Conservation (phyloP, 2,329 filamentous ascomycete genomes). For the Colletotrichum sp. region DNA sequence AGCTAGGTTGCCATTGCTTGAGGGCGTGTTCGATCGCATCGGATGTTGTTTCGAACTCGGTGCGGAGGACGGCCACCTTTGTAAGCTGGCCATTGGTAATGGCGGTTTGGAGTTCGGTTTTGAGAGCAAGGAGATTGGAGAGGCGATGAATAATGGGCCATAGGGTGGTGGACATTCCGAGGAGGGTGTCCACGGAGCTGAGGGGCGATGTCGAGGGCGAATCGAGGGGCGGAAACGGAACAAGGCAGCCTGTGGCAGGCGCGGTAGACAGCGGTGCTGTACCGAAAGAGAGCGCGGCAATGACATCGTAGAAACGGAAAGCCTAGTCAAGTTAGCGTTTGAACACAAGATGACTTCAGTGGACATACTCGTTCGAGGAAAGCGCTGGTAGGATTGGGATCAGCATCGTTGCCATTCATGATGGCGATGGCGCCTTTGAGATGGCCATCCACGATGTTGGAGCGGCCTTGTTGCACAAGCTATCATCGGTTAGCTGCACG, state of each 20-base stretch:
- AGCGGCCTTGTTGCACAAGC: slow-evolving; percentile 64
- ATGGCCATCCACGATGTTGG: slow-evolving; percentile 65
- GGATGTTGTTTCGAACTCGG: slow-evolving; percentile 55
- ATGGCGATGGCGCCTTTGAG: slow-evolving; percentile 66
- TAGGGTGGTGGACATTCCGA: slow-evolving; percentile 65
- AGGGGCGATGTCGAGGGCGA: slow-evolving; percentile 50
- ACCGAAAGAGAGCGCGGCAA: slow-evolving; percentile 65
- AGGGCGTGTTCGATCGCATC: slow-evolving; percentile 61
- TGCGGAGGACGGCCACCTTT: slow-evolving; percentile 51
- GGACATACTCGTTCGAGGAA: slow-evolving; percentile 61
- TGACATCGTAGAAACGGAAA: slow-evolving; percentile 70
- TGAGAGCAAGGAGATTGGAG: slow-evolving; percentile 58
- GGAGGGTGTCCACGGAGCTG: slow-evolving; percentile 60
- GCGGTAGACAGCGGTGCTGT: slow-evolving; percentile 59
- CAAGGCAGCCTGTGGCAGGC: slow-evolving; percentile 49
- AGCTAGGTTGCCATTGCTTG: slow-evolving; percentile 57
- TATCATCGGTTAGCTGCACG: slow-evolving; percentile 29
- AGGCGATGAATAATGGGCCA: slow-evolving; percentile 69
- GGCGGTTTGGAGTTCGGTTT: slow-evolving; percentile 53
- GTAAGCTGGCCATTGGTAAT: slow-evolving; percentile 42
- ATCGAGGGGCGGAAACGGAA: slow-evolving; percentile 52
- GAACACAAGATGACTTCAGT: not conserved
- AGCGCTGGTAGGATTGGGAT: slow-evolving; percentile 53
- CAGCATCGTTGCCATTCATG: slow-evolving; percentile 53
- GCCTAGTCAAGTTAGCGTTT: slow-evolving; percentile 44